Evolutionary conservation across 495 filamentous ascomycete species (phyloP), one percentile per base, ranked within the genome.

Genomic region (Penicillium ochrochloron): DNA sequence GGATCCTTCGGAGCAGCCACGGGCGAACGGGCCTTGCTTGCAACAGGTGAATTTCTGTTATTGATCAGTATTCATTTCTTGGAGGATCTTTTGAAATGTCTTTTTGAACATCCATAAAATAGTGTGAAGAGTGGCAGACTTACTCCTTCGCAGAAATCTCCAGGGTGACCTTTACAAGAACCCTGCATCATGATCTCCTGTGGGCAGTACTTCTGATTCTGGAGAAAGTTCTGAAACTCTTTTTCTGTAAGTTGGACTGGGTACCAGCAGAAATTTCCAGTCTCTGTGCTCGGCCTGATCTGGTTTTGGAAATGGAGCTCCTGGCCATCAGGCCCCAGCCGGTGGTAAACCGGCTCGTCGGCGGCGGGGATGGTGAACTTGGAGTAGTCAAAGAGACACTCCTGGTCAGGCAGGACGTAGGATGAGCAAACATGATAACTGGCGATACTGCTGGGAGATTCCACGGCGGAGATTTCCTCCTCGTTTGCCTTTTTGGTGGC

Each of bases 41-140:
- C 56, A 58, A 23, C 56, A 58, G 25, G 56, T 41, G 23, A 27
- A 58, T 0, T 19, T 17, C 56, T 58, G n/a, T 58, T 17, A 8
- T 39, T 58, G 35, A 14, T 58, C 3, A 31, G 35, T 39, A 5
- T 15, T 2, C 3, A 15, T 10, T 39, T 39, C 14, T 39, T 2
- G n/a, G 1, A 39, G 17, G 2, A 39, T 15, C 1, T 15, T 39
- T 39, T 5, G 2, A 39, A 5, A 8, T 4, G 37, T 14, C 2
- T 15, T 39, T 39, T 39, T 7, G 17, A 39, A 10, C 14, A 39
- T 39, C 14, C 17, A 8, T 23, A 31, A n/a, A 11, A n/a, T n/a
- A 31, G 29, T 2, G 29, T 31, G 3, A n/a, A 58, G 25, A 17
- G 9, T 25, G 1, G 27, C 15, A 52, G 23, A 58, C 56, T 44